These are phyloP conservation scores for Monosporascus sp. DNA, from an alignment of 2,329 filamentous ascomycete species.

Conservation along the genomic window DNA sequence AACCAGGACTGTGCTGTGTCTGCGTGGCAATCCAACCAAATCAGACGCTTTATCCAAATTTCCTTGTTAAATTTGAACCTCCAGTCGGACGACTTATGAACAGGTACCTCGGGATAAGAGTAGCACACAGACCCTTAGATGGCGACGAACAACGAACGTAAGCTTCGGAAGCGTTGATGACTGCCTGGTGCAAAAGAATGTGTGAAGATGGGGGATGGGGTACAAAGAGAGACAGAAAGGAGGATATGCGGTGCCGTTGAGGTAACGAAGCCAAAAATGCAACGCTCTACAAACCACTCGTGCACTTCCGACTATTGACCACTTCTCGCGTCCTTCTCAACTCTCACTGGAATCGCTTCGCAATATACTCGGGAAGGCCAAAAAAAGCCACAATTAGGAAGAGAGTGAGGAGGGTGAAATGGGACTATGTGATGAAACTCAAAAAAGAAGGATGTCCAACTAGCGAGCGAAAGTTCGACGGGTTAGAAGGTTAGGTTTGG, in stretches of 20 bases:
- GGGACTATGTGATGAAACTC: not conserved
- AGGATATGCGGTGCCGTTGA: too few species aligned
- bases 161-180: not conserved
- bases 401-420: not conserved
- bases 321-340: not conserved
- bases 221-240: not conserved
- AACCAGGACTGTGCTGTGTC: not conserved
- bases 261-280: too few species aligned
- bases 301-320: not conserved
- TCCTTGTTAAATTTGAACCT: too few species aligned
- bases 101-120: too few species aligned
- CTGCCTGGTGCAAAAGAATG: not conserved
- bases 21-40: not conserved
- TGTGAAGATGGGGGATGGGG: not conserved
- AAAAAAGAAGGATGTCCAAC: not conserved
- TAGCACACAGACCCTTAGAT: too few species aligned
- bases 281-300: too few species aligned
- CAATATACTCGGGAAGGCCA: not conserved
- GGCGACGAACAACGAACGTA: not conserved
- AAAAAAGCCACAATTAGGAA: not conserved
- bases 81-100: too few species aligned
- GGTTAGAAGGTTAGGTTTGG: not conserved
- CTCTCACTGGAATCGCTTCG: not conserved
- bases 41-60: too few species aligned
- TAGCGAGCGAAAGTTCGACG: not conserved